Base-by-base conservation (phyloP, 148 eudicot species). In the Persicaria maculosa region DNA sequence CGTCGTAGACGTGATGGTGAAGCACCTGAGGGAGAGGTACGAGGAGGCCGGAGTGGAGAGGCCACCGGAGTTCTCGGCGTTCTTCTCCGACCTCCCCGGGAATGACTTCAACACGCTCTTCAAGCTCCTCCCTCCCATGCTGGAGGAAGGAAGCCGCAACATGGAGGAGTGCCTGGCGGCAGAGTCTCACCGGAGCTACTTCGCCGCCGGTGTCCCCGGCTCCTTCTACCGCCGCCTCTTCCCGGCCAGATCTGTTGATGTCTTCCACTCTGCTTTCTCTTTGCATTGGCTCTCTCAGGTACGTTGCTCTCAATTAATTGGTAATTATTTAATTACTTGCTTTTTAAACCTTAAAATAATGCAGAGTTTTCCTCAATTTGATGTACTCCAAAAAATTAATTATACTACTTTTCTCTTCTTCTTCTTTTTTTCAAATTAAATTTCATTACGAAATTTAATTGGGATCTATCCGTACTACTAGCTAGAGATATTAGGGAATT, bases 261-360 rank as follows among this genome's bases (percentile, higher is more conserved):
- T 93, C 74, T 93, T 93, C 69, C 83, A 93, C 86, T 93, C 98
- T 9, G 94, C 97, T 0, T 93, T 91, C 78, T 93, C 98, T 71
- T 80, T 93, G 86, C 98, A 93, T 76, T 93, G 98, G 98, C 88
- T 91, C 15, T 91, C 98, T 76, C 97, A 93, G 98, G 98, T 91
- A 4, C 7, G 36, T 43, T 72, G 4, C 1, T 54, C 14, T 50
- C 14, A 10, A 15, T 50, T 50, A 15, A 15, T 50, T 50, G 14
- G 1, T 50, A 3, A 9, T 6, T 50, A 10, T 15, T 50, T 8
- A 10, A 10, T 50, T 50, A 10, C 10, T 48, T 50, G 9, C 3
- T 15, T 50, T 10, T 50, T 52, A 48, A 2, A 48, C 14, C 1
- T 48, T 6, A 6, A 9, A 48, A n/a, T n/a, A 8, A 48, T 48